Evolutionary conservation across 2,329 filamentous ascomycete genomes (phyloP), one percentile per base, ranked within the genome.

Genomic region (Botrytis deweyae): DNA sequence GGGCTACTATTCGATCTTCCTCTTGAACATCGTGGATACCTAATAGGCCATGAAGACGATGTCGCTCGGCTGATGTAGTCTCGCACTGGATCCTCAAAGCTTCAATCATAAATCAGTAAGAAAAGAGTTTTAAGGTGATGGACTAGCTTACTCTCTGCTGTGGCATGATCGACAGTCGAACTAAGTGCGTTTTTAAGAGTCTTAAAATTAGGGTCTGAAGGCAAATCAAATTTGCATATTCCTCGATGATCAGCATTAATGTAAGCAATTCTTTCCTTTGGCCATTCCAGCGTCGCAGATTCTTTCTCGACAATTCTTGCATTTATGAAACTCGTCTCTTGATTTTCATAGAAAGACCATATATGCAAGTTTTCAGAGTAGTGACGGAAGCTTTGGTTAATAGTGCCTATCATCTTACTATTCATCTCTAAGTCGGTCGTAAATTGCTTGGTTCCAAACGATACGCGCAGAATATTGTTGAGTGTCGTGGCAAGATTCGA

Each of bases 361-460:
- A 84, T 80, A 4, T 80, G 72, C 5, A 84, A 58, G 38, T 80
- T 80, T 5, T 78, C 75, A 0, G 82, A 81, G 74, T 82, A 77
- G 66, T 85, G 81, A 0, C 83, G 82, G 75, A 87, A 87, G 44
- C 82, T 77, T 4, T 86, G 83, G 76, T 87, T 87, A 72, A 87
- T 81, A 4, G 81, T 78, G 63, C 81, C 75, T 14, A 86, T 70
- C 0, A 80, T 74, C 7, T 75, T 72, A 6, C 85, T 84, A 68
- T 81, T 81, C 14, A 78, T 77, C 18, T 78, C 76, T 4, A 87
- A 76, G 40, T 86, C 84, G 1, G 76, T 73, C 10, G 86, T 79
- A 69, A 82, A 86, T 9, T 79, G 77, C 72, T 83, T 83, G 25
- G 75, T 76, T 33, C 55, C 55, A 59, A 59, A 59, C 16, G 55